Evolutionary conservation across 495 filamentous ascomycete genomes (phyloP), one percentile per base, ranked within the genome.

Genomic region (Geoglossum glabrum): DNA sequence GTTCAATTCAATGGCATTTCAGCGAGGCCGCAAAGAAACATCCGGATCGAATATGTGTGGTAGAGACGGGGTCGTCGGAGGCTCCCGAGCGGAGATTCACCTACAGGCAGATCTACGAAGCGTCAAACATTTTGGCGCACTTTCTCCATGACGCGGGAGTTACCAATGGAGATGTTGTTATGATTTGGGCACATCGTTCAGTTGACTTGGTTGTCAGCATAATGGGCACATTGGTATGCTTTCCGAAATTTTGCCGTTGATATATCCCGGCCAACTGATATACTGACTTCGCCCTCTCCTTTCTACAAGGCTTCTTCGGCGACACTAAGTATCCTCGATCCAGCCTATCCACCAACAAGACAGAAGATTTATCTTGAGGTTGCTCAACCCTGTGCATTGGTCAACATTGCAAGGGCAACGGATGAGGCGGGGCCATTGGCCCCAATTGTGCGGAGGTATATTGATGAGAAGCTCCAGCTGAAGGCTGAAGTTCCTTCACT

Each of bases 301-400:
- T 56, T 50, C 3, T 10, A 47, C 19, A 51, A 64, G 17, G 40
- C 40, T 45, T 45, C 40, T 21, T 45, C 40, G 17, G 40, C 40
- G 40, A 45, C 40, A 45, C 17, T 45, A 10, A 45, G 40, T 21
- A 45, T 96, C 40, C 80, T 96, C 49, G 90, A 96, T 63, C 90
- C 90, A 1, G 76, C 80, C 17, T 96, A 98, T 66, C 92, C 92
- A 5, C 83, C 86, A 0, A 85, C 84, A 49, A 72, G 92, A 50
- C 92, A 98, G 66, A 84, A 84, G 61, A 85, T 95, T 64, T 94
- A 92, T 63, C 79, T 97, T 33, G 86, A 95, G 61, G 90, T 96
- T 27, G 84, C 90, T 33, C 77, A 81, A 59, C 90, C 90, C 10
- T 74, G 81, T 43, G 85, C 85, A 23, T 71, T 95, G 57, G 79